Conservation (phyloP, 306 rosid genomes). For the Prunus armeniaca region DNA sequence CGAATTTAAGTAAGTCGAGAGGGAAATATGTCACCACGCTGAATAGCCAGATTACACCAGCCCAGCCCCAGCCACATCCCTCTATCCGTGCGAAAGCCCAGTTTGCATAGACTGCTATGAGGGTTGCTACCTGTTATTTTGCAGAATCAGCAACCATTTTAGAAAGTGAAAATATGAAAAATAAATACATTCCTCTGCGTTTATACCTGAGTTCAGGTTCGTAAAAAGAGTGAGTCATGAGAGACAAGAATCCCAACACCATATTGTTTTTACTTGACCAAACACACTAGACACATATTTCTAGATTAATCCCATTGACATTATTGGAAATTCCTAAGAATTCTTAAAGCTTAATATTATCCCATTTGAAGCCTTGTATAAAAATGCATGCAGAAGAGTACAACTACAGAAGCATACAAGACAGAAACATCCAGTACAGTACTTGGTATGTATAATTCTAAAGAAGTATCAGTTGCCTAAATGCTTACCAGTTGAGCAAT, state of each 20-base stretch:
- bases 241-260: background rate
- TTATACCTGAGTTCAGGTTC: background rate
- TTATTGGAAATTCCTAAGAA: too few species aligned
- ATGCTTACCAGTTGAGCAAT: conserved; percentile 85
- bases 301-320: too few species aligned
- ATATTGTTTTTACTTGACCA: background rate
- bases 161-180: background rate
- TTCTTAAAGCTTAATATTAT: too few species aligned
- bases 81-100: conserved; percentile 79
- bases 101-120: conserved; percentile 82
- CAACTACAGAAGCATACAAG: too few species aligned
- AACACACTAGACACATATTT: background rate
- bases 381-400: too few species aligned
- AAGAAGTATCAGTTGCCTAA: background rate
- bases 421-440: too few species aligned
- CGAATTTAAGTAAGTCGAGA: conserved; percentile 80
- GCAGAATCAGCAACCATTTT: conserved; percentile 5
- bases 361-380: too few species aligned
- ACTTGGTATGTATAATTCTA: background rate
- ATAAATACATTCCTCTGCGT: background rate
- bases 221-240: background rate
- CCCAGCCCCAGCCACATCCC: conserved; percentile 99
- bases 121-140: conserved; percentile 72
- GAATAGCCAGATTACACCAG: conserved; percentile 91
- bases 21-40: conserved; percentile 84